Evolutionary conservation across 331 rosid species (phyloP).

Genomic region (Phaseolus coccineus): DNA sequence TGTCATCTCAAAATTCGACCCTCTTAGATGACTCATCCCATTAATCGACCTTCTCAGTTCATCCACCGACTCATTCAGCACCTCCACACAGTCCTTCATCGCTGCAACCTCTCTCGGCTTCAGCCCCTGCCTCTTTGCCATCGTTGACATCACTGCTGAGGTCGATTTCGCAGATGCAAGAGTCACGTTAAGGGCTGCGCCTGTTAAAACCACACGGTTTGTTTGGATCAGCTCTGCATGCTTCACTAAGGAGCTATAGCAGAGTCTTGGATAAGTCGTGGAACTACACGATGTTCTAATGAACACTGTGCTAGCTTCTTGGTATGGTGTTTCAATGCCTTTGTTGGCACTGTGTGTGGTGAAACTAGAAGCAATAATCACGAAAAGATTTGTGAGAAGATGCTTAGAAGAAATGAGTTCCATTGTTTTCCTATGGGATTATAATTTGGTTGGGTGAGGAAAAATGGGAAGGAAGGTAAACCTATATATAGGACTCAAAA

Average conservation of each 20-base stretch:
- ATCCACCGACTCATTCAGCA: conserved; percentile 62
- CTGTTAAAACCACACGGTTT: conserved; percentile 57
- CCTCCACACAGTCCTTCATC: conserved; percentile 79
- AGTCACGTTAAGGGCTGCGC: conserved; percentile 66
- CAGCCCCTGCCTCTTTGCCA: conserved; percentile 51
- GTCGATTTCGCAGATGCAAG: conserved; percentile 65
- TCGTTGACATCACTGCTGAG: conserved; percentile 35
- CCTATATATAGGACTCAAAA: conserved; percentile 35
- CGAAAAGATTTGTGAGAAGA: conserved; percentile 29
- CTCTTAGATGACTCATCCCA: conserved; percentile 56
- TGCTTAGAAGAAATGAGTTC: conserved; percentile 48
- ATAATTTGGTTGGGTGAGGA: neutral
- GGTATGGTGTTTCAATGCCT: conserved; percentile 21
- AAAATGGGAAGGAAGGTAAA: conserved; percentile 22
- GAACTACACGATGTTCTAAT: conserved; percentile 65
- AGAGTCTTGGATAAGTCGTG: conserved; percentile 76
- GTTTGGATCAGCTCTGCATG: conserved; percentile 68
- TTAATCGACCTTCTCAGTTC: conserved; percentile 56
- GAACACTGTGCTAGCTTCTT: conserved; percentile 58
- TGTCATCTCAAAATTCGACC: conserved; percentile 42
- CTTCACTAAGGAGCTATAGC: conserved; percentile 64
- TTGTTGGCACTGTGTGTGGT: neutral
- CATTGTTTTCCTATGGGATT: conserved; percentile 30
- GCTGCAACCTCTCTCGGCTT: conserved; percentile 59
- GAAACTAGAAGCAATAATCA: conserved; percentile 31